Evolutionary conservation across 306 rosid genomes (phyloP), one percentile per base, ranked within the genome.

Genomic region (Trifolium dubium): DNA sequence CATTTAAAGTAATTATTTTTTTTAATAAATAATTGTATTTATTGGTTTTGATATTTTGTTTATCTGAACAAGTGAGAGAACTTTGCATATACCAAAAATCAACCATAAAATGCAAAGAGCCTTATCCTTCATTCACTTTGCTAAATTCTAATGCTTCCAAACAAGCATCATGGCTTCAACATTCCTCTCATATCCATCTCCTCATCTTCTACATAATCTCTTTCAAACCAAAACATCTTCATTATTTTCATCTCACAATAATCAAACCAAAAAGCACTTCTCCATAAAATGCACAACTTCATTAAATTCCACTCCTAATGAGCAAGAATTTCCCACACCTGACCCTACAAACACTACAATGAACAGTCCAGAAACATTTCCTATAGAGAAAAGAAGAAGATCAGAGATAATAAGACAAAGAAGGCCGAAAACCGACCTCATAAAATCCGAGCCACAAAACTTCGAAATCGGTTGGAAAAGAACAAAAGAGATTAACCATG

Each of bases 401-500:
- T 93, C 98, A 6, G 98, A 89, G 39, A 93, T 93, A 67, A 49
- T 74, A 54, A 71, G 89, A 3, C 81, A 89, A n/a, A 76, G 91
- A 60, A 81, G 70, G 60, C 59, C 80, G 4, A 47, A 56, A 14
- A 49, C 56, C 1, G 89, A 53, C 18, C 72, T 93, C 5, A 84
- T 1, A 4, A 61, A 81, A 69, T 77, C 89, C 0, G 91, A 91
- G 79, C 98, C 98, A 29, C 92, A 85, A 12, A 91, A 86, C 83
- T 93, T 89, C 39, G 91, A 93, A 69, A 80, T 93, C 32, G 98
- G 98, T 1, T 93, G 97, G 98, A 93, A 89, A 85, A 93, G 98
- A 68, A 93, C 92, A 0, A 93, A 93, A 41, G 85, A 83, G 88
- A 91, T 91, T 4, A 82, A 82, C 6, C 14, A 81, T 5, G 98